Evolutionary conservation across 2,329 filamentous ascomycete species (phyloP).

Genomic region (Paramyrothecium sp.): DNA sequence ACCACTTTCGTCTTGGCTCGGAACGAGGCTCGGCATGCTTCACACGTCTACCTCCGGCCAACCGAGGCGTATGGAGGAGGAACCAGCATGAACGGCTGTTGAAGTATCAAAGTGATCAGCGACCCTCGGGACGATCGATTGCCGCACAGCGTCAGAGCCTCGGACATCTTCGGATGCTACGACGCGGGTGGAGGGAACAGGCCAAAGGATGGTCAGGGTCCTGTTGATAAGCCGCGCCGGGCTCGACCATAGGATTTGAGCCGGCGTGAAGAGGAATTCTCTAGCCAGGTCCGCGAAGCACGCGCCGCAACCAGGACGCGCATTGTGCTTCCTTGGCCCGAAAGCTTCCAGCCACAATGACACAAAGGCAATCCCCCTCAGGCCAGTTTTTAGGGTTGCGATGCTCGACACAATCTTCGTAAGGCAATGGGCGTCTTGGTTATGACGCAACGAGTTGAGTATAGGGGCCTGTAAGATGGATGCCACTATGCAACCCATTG

Average conservation of each 20-base stretch:
- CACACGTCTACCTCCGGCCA: too few relatives aligned
- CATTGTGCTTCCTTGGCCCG: not conserved
- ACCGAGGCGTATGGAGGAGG: too few relatives aligned
- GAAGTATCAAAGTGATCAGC: too few relatives aligned
- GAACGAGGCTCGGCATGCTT: too few relatives aligned
- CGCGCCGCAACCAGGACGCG: too few relatives aligned
- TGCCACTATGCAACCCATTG: not conserved
- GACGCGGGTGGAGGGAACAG: too few relatives aligned
- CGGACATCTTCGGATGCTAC: not conserved
- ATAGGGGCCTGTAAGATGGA: not conserved
- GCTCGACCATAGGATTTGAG: not conserved
- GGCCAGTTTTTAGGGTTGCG: not conserved
- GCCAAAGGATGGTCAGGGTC: not conserved
- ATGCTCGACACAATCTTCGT: not conserved
- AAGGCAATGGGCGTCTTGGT: too few relatives aligned
- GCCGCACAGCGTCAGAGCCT: not conserved
- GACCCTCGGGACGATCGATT: not conserved
- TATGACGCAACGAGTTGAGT: too few relatives aligned
- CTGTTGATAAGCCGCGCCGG: not conserved
- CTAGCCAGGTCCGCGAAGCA: not conserved
- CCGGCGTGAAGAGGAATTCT: not conserved
- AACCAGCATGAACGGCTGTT: too few relatives aligned
- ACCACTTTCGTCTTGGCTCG: too few relatives aligned
- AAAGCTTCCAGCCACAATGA: not conserved
- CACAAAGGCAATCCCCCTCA: not conserved